A percentile compares a stretch with the other conserved stretches of the same genome.
Evolutionary conservation across 306 rosid genomes (phyloP).

Genomic region (Acacia melanoxylon): DNA sequence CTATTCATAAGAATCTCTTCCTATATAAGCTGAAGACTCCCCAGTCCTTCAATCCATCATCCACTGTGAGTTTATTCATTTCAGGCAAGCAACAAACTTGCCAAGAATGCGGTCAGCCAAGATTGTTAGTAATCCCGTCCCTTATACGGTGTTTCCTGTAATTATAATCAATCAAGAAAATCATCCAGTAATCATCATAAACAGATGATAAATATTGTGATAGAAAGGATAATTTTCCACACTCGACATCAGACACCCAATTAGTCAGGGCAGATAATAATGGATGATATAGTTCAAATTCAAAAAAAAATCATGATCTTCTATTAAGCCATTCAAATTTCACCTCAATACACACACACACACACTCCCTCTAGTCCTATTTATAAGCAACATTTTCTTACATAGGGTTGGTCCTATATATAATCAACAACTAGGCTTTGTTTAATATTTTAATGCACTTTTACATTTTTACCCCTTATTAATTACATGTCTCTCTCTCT

Average conservation of each 20-base stretch:
- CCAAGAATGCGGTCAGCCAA: conserved; percentile 29
- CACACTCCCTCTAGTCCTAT: too few relatives aligned
- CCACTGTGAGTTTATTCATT: conserved; percentile 28
- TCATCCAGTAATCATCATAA: conserved; percentile 2
- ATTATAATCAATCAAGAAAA: not conserved
- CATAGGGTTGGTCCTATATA: too few relatives aligned
- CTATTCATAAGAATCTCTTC: conserved; percentile 22
- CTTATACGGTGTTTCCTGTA: conserved; percentile 81
- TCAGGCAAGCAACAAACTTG: conserved; percentile 23
- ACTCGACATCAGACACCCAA: not conserved
- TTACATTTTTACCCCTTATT: too few relatives aligned
- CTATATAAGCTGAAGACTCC: conserved; percentile 23
- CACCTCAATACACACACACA: not conserved
- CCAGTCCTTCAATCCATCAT: conserved; percentile 27
- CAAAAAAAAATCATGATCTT: conserved; percentile 3
- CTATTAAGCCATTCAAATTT: not conserved
- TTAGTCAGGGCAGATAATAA: conserved; percentile 15
- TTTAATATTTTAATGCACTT: too few relatives aligned
- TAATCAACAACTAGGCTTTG: too few relatives aligned
- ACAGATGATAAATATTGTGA: not conserved
- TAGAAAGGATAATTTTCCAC: not conserved
- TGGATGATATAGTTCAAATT: conserved; percentile 11
- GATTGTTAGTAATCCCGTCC: conserved; percentile 71
- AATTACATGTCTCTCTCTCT: too few relatives aligned
- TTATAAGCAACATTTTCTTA: too few relatives aligned